Percentiles rank a stretch among this genome's conserved stretches.
Conservation (phyloP, 23 red algal species). For the Cyanidiococcus yangmingshanensis region DNA sequence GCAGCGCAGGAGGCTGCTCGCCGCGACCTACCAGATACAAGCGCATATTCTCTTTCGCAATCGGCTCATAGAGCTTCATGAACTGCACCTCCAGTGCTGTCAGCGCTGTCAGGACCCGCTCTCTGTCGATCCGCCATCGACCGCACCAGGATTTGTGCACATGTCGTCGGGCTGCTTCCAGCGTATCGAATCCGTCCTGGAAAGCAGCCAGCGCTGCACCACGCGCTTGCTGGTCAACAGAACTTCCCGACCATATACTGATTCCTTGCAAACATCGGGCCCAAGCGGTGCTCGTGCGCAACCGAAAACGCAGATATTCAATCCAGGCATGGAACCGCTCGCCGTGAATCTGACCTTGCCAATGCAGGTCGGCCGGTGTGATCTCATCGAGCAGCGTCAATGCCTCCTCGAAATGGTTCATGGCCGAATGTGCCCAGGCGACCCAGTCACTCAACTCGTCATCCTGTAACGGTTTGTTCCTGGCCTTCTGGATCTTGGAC, state of each 20-base stretch:
- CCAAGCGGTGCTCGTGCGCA: not conserved
- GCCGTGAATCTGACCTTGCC: not conserved
- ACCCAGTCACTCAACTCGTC: conserved; percentile 13
- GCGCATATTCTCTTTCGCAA: not conserved
- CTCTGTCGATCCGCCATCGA: not conserved
- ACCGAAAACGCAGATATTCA: conserved; percentile 9
- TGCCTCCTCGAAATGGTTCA: conserved; percentile 1
- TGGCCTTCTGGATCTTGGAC: conserved; percentile 42
- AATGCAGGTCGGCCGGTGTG: not conserved
- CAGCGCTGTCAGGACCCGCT: not conserved
- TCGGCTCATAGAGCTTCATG: not conserved
- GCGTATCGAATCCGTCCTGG: not conserved
- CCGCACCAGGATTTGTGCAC: conserved; percentile 21
- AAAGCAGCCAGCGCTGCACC: conserved; percentile 3
- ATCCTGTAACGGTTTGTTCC: conserved; percentile 34
- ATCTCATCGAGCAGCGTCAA: not conserved
- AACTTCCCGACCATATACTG: not conserved
- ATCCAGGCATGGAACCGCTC: conserved; percentile 5
- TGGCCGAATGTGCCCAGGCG: not conserved
- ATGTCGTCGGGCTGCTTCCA: conserved; percentile 2
- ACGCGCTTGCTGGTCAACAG: not conserved
- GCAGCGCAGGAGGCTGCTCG: conserved; percentile 1
- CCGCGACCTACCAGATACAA: not conserved
- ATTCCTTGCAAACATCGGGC: not conserved
- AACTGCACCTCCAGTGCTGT: not conserved